Evolutionary conservation across 805 yeast genomes (phyloP).

Genomic region (Citeromyces nyonsensis): DNA sequence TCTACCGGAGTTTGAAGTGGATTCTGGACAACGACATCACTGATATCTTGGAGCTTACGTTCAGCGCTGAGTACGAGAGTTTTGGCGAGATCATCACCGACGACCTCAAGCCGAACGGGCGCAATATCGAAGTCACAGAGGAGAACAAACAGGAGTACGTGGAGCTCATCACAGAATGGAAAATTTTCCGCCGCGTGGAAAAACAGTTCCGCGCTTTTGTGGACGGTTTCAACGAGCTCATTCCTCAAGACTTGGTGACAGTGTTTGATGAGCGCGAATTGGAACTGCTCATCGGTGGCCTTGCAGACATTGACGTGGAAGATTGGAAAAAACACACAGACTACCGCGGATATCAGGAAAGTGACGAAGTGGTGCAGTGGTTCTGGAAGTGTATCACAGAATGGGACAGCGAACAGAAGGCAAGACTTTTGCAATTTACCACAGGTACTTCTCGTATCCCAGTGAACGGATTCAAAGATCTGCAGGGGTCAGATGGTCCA

Average conservation of each 20-base stretch:
- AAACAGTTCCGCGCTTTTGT: slow-evolving; percentile 93
- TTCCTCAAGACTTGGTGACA: slow-evolving; percentile 91
- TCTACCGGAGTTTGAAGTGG: slow-evolving; percentile 91
- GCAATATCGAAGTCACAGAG: slow-evolving; percentile 81
- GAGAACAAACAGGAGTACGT: slow-evolving; percentile 93
- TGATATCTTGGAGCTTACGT: slow-evolving; percentile 74
- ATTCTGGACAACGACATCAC: slow-evolving; percentile 89
- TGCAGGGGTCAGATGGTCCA: slow-evolving; percentile 98
- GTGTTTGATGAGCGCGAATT: slow-evolving; percentile 97
- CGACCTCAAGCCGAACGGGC: slow-evolving; percentile 82
- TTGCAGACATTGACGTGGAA: slow-evolving; percentile 93
- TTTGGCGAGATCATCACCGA: slow-evolving; percentile 86
- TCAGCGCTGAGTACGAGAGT: slow-evolving; percentile 76
- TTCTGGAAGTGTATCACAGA: slow-evolving; percentile 89
- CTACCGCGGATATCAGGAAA: slow-evolving; percentile 94
- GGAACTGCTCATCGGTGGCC: slow-evolving; percentile 93
- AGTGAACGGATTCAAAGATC: slow-evolving; percentile 95
- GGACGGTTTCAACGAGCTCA: slow-evolving; percentile 93
- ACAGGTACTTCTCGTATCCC: slow-evolving; percentile 99
- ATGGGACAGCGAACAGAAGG: slow-evolving; percentile 96
- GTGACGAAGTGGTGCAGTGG: slow-evolving; percentile 95
- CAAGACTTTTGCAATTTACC: slow-evolving; percentile 89
- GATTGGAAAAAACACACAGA: slow-evolving; percentile 99
- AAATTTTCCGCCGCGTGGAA: slow-evolving; percentile 81
- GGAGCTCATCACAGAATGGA: slow-evolving; percentile 92